Conservation (phyloP, 805 yeast species). For the Lachancea cidri region DNA sequence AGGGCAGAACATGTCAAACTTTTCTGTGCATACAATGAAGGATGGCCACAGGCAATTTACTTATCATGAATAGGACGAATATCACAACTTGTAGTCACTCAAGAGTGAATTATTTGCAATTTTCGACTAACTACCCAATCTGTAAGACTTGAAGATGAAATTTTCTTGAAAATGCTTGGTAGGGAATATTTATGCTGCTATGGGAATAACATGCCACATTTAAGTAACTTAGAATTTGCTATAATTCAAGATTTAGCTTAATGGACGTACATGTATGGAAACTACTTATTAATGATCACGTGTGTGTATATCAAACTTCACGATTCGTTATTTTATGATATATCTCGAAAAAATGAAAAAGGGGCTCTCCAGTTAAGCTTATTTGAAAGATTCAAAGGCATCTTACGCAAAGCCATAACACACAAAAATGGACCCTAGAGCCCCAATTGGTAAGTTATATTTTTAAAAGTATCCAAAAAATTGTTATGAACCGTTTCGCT, state of each 20-base stretch:
- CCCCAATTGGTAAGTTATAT: slow-evolving; percentile 31
- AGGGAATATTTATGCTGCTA: too few relatives aligned
- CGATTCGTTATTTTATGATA: neutral
- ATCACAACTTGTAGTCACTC: too few relatives aligned
- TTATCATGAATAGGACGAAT: slow-evolving; percentile 2
- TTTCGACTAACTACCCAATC: too few relatives aligned
- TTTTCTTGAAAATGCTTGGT: too few relatives aligned
- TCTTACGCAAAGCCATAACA: neutral
- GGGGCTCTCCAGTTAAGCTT: slow-evolving; percentile 1
- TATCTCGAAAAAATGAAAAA: slow-evolving; percentile 3
- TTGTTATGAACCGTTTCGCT: neutral
- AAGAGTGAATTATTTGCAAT: too few relatives aligned
- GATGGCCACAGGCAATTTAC: slow-evolving; percentile 26
- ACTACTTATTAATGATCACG: neutral
- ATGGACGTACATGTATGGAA: neutral
- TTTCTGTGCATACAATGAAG: slow-evolving; percentile 10
- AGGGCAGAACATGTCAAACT: slow-evolving; percentile 14
- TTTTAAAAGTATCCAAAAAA: neutral
- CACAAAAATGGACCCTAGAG: slow-evolving; percentile 29
- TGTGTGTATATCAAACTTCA: neutral
- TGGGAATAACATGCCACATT: too few relatives aligned
- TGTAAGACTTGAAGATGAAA: neutral
- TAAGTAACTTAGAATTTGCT: too few relatives aligned
- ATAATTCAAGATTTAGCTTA: neutral
- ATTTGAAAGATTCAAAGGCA: neutral